Evolutionary conservation across 2,329 filamentous ascomycete genomes (phyloP).

Genomic region (Pseudogymnoascus pannorum): DNA sequence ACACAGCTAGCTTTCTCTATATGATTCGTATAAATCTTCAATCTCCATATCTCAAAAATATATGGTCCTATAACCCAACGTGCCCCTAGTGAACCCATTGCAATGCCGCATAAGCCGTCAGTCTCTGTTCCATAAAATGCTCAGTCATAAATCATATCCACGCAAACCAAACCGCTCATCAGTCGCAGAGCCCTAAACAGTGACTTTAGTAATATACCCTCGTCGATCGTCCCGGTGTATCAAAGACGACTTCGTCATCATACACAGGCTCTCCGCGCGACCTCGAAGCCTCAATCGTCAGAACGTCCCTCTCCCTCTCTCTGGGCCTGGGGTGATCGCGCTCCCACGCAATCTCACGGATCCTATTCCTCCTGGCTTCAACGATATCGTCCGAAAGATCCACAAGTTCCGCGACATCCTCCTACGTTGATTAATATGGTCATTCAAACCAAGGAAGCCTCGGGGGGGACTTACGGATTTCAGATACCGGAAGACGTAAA

Average conservation of each 20-base stretch:
- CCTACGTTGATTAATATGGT: constrained; percentile 46
- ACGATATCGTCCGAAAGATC: constrained; percentile 78
- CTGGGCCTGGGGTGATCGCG: constrained; percentile 42
- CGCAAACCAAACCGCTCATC: neutral
- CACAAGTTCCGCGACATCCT: constrained; percentile 79
- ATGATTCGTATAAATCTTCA: neutral
- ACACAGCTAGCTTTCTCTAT: neutral
- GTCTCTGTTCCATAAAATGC: neutral
- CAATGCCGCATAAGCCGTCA: neutral
- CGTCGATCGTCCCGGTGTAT: constrained; percentile 27
- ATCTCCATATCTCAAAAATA: neutral
- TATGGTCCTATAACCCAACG: neutral
- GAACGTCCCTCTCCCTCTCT: constrained; percentile 12
- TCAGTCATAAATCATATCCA: constrained; percentile 1
- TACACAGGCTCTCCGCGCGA: constrained; percentile 25
- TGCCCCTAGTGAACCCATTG: neutral
- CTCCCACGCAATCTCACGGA: constrained; percentile 52
- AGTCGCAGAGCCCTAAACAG: no score
- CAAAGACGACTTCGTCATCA: constrained; percentile 61
- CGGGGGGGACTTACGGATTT: constrained; percentile 60
- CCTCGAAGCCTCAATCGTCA: constrained; percentile 19
- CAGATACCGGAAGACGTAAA: constrained; percentile 88
- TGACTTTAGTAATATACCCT: neutral
- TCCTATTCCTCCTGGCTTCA: constrained; percentile 46
- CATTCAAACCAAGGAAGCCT: neutral